Evolutionary conservation across 2,329 filamentous ascomycete species (phyloP).

Genomic region (Fusarium subtropicale): DNA sequence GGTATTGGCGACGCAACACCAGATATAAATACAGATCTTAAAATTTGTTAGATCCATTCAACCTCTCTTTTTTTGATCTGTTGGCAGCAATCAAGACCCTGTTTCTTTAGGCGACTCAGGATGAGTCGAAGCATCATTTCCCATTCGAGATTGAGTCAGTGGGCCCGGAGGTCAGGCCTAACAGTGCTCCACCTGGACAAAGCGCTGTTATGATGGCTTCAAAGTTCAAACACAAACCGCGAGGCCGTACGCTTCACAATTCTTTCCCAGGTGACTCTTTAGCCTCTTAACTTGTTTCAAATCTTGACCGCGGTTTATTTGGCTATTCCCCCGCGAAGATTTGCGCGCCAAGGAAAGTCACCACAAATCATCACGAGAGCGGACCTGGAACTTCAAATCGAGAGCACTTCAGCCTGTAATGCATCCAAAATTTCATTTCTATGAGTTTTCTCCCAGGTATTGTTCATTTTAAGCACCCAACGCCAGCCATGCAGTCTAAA

Average conservation of each 20-base stretch:
- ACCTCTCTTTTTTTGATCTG: neutral
- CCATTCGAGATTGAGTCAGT: neutral
- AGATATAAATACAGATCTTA: neutral
- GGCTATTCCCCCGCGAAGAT: rapidly evolving
- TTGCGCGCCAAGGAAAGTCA: neutral
- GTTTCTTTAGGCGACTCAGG: neutral
- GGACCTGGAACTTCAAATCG: conserved; percentile 14
- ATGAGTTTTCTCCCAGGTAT: conserved; percentile 34
- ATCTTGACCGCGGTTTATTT: neutral
- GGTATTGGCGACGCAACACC: neutral
- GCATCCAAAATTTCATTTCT: conserved; percentile 27
- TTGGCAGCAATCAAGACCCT: neutral
- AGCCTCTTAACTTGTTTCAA: no score
- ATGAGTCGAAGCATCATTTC: conserved; percentile 24
- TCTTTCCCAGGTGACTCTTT: no score
- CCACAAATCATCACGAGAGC: neutral
- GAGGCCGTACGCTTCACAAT: neutral
- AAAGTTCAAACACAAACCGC: neutral
- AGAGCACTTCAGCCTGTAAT: conserved; percentile 32
- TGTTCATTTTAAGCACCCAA: conserved; percentile 35
- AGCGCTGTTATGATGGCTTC: neutral
- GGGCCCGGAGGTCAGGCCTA: neutral
- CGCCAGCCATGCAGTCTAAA: conserved; percentile 35
- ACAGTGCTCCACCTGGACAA: neutral
- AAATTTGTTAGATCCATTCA: neutral